These are phyloP conservation scores for Linnemannia elongata DNA, from an alignment of 192 early-diverging fungal genomes.

Conservation along the genomic window DNA sequence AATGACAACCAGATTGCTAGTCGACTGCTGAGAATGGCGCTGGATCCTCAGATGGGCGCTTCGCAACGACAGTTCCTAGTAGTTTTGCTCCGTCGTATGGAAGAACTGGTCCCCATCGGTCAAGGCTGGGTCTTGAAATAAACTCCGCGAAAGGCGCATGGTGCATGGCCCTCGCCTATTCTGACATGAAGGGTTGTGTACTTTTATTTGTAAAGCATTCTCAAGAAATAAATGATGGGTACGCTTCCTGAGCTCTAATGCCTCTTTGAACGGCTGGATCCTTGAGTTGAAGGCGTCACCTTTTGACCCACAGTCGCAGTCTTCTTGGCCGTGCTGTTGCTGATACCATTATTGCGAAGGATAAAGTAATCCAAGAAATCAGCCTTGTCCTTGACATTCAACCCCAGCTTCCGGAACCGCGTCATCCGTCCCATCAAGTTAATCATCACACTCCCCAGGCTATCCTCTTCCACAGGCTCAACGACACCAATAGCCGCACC, in stretches of 20 bases:
- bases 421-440: conserved; percentile 71
- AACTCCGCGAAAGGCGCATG: neutral
- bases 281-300: neutral
- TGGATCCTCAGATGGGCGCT: conserved; percentile 20
- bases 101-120: conserved; percentile 29
- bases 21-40: conserved; percentile 20
- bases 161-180: too few relatives aligned
- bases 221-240: neutral
- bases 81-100: conserved; percentile 32
- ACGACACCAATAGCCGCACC: conserved; percentile 33
- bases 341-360: conserved; percentile 50
- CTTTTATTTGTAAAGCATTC: too few relatives aligned
- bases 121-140: conserved; percentile 39
- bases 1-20: conserved; percentile 31
- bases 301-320: conserved; percentile 8
- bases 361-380: conserved; percentile 82
- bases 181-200: too few relatives aligned
- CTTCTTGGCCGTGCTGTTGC: conserved; percentile 11
- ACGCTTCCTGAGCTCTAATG: neutral
- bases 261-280: conserved; percentile 28
- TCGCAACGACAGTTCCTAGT: conserved; percentile 31
- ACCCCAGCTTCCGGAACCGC: conserved; percentile 75
- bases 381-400: conserved; percentile 77
- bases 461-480: conserved; percentile 59
- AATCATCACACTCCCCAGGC: conserved; percentile 69